Percentiles rank a stretch among this genome's conserved stretches.
These are phyloP conservation scores for Fagus sylvatica DNA, from an alignment of 306 rosid genomes.

Conservation along the genomic window DNA sequence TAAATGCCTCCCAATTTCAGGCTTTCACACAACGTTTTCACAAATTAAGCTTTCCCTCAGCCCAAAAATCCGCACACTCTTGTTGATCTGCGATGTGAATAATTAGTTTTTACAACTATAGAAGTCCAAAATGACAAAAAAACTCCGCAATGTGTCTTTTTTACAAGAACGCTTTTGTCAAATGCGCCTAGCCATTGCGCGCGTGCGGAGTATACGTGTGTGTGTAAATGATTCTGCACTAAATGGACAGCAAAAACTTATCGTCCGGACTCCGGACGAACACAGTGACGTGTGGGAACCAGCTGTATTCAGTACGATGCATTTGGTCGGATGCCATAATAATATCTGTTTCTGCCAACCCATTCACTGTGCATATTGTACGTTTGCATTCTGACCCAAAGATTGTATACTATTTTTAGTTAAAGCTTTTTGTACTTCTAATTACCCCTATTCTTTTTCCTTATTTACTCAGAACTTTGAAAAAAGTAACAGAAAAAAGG, in stretches of 20 bases:
- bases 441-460: no score
- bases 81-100: no score
- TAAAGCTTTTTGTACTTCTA: neutral
- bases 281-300: neutral
- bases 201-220: neutral
- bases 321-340: slow-evolving; percentile 6
- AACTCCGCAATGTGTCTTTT: no score
- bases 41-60: no score
- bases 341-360: neutral
- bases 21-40: neutral
- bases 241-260: neutral
- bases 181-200: no score
- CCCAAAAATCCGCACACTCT: no score
- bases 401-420: neutral
- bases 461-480: no score
- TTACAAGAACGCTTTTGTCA: no score
- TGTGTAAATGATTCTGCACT: neutral
- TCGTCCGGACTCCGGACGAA: neutral
- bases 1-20: slow-evolving; percentile 2
- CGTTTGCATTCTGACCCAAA: neutral
- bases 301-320: slow-evolving; percentile 13
- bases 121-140: no score
- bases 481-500: no score
- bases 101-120: no score
- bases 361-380: neutral